Evolutionary conservation across 345 rosid species (phyloP).

Genomic region (Linum lewisii): DNA sequence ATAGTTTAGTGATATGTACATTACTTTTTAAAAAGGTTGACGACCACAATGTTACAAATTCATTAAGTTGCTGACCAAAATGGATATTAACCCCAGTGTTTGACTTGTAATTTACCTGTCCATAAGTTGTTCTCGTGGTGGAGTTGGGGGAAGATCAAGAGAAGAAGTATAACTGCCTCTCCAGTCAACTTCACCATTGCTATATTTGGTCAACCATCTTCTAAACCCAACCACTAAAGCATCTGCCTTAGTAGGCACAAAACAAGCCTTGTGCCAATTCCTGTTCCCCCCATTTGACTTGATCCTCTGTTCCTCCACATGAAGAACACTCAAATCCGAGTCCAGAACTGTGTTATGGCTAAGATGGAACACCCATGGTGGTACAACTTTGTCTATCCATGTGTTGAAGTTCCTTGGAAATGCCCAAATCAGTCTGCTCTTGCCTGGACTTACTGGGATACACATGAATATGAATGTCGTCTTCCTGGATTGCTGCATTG

Average conservation of each 20-base stretch:
- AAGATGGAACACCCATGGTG: background rate
- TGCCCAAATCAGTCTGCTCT: constrained; percentile 1
- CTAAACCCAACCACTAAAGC: background rate
- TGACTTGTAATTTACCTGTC: background rate
- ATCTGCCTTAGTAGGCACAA: constrained; percentile 3
- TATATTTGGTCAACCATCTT: constrained; percentile 1
- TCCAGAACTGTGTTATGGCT: background rate
- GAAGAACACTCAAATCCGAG: constrained; percentile 3
- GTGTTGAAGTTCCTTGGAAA: background rate
- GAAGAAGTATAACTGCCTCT: background rate
- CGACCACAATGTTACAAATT: no score
- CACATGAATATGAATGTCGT: background rate
- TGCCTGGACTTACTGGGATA: constrained; percentile 6
- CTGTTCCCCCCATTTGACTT: background rate
- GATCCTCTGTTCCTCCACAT: background rate
- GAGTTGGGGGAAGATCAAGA: constrained; percentile 7
- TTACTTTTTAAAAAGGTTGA: no score
- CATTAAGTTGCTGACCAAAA: no score
- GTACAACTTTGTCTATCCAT: background rate
- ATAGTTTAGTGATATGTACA: no score
- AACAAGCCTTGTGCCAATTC: constrained; percentile 4
- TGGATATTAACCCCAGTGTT: no score
- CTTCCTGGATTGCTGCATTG: background rate
- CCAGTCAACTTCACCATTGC: background rate
- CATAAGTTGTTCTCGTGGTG: constrained; percentile 6